Evolutionary conservation across 75 land plant genomes (phyloP).

Genomic region (Picea glauca): DNA sequence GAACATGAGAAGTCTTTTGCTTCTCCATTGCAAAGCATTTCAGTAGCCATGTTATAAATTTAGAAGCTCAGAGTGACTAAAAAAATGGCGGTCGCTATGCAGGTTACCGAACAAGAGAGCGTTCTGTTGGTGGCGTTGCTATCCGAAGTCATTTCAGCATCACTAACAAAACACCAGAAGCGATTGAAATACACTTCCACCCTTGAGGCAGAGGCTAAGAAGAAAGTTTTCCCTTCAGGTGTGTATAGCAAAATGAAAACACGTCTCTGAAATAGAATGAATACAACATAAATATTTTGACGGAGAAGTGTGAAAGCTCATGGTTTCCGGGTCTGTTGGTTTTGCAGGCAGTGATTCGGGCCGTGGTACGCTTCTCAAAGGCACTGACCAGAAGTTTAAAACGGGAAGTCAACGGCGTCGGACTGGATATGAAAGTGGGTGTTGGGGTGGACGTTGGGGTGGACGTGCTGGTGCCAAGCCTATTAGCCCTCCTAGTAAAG

Average conservation of each 20-base stretch:
- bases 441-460: background rate
- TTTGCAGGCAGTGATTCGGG: background rate
- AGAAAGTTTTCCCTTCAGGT: constrained; percentile 5
- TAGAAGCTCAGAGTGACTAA: background rate
- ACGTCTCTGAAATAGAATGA: background rate
- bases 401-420: background rate
- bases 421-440: background rate
- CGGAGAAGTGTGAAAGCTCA: background rate
- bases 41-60: background rate
- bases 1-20: background rate
- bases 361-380: background rate
- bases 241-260: background rate
- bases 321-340: background rate
- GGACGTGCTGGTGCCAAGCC: background rate
- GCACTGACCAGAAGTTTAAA: background rate
- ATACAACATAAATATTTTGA: background rate
- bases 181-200: background rate
- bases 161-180: background rate
- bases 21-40: background rate
- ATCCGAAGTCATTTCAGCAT: constrained; percentile 2
- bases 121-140: constrained; percentile 5
- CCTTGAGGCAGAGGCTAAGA: background rate
- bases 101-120: constrained; percentile 5
- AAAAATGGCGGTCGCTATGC: background rate
- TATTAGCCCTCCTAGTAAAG: background rate